Percentiles rank a stretch among this genome's conserved stretches.
Evolutionary conservation across 1,284 basidiomycete genomes (phyloP).

Genomic region (Cryptococcus amylolentus): DNA sequence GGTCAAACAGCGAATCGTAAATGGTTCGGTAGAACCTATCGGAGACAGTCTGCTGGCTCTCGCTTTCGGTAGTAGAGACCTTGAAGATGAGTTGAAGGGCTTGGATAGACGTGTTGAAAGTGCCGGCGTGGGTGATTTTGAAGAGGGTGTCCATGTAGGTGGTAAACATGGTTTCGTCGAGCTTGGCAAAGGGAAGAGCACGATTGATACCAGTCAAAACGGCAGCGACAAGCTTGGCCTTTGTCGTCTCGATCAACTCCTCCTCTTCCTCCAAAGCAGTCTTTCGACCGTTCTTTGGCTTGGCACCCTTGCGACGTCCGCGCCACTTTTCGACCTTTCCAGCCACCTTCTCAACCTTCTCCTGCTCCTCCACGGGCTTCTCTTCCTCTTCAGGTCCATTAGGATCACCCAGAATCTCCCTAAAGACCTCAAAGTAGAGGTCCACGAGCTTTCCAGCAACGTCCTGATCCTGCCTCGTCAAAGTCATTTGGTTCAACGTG

Average conservation of each 20-base stretch:
- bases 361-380: constrained; percentile 24
- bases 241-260: constrained; percentile 69
- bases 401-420: constrained; percentile 69
- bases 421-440: constrained; percentile 93
- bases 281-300: constrained; percentile 44
- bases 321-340: constrained; percentile 51
- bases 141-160: constrained; percentile 92
- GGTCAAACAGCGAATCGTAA: constrained; percentile 83
- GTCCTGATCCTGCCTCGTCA: constrained; percentile 66
- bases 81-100: constrained; percentile 90
- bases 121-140: constrained; percentile 83
- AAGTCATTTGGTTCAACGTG: constrained; percentile 89
- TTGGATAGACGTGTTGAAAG: constrained; percentile 94
- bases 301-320: constrained; percentile 46
- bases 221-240: constrained; percentile 83
- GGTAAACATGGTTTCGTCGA: constrained; percentile 64
- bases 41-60: constrained; percentile 56
- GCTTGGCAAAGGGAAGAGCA: constrained; percentile 85
- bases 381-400: constrained; percentile 38
- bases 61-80: constrained; percentile 52
- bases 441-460: constrained; percentile 83
- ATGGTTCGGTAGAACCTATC: constrained; percentile 89
- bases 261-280: constrained; percentile 39
- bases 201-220: constrained; percentile 94
- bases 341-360: constrained; percentile 45